Evolutionary conservation across 2,329 filamentous ascomycete species (phyloP).

Genomic region (Colletotrichum sp.): DNA sequence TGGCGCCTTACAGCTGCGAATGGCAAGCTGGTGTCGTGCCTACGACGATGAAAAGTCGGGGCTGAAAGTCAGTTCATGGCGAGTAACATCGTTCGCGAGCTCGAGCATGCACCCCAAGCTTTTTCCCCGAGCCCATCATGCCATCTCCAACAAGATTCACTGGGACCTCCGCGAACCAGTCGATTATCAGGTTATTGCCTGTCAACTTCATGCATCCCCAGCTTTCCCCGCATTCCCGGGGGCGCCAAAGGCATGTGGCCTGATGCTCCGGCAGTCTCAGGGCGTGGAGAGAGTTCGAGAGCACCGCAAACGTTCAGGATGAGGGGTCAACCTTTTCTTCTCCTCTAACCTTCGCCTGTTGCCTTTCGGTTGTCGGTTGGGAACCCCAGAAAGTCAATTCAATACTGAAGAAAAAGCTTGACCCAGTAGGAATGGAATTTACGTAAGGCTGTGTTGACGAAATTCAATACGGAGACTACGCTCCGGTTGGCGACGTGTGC

Average conservation of each 20-base stretch:
- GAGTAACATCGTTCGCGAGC: background rate
- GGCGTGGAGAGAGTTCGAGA: slow-evolving; percentile 3
- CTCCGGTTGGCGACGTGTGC: background rate
- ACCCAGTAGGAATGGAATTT: background rate
- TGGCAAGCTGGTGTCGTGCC: background rate
- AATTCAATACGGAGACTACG: background rate
- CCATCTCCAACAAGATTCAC: background rate
- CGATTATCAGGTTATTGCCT: background rate
- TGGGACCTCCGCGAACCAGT: background rate
- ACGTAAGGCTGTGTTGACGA: background rate
- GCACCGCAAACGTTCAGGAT: background rate
- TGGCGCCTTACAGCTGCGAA: background rate
- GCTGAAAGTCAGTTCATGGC: background rate
- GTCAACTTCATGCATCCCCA: background rate
- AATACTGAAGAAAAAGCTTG: background rate
- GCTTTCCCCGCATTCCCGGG: slow-evolving; percentile 14
- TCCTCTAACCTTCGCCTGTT: background rate
- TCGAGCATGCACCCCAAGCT: background rate
- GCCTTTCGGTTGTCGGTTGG: background rate
- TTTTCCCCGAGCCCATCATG: background rate
- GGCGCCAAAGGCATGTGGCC: background rate
- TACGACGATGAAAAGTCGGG: background rate
- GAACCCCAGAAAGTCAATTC: slow-evolving; percentile 4
- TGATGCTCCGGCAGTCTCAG: slow-evolving; percentile 17
- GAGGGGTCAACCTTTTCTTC: background rate